Evolutionary conservation across 768 basidiomycete species (phyloP), one percentile per base, ranked within the genome.

Genomic region (Boletus sensibilis): DNA sequence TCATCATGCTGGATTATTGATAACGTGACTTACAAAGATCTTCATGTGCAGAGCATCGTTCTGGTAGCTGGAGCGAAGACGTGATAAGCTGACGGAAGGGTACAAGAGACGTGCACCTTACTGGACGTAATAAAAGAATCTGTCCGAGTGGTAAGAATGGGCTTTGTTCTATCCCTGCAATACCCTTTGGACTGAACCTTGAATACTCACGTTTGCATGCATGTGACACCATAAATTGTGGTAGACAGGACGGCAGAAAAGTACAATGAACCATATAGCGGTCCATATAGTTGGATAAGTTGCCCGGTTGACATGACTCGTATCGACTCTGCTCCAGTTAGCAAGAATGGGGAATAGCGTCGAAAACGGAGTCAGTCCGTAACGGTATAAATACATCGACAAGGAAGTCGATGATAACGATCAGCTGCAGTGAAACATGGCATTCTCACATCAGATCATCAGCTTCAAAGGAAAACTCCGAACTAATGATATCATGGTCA

Each of bases 121-220:
- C 62, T 53, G 51, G 4, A 50, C n/a, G 27, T 27, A 61, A 38
- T 62, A 62, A 6, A 48, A 50, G 40, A 57, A 61, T 37, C 61
- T 62, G 29, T 20, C 9, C 20, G 5, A 10, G 16, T 21, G 47
- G 6, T 12, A 11, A 29, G 10, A 35, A 12, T 29, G 14, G 16
- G 23, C 33, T 16, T 27, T 2, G 2, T 27, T 49, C 23, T n/a
- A 7, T 16, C 23, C 9, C n/a, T 29, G 7, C 11, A 21, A 42
- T 16, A 5, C 18, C 4, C 12, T 14, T 21, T 7, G 7, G 27
- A 33, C 35, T 23, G 21, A 25, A 23, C 5, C n/a, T n/a, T n/a
- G n/a, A 18, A 14, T 3, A 48, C 58, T 39, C 40, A 60, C 59
- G 58, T 43, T 53, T 60, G 59, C 52, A 60, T 55, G 29, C 59